phyloP scores from a whole-genome alignment of 202 grass and related monocot genomes.

The Hordeum pubiflorum region DNA sequence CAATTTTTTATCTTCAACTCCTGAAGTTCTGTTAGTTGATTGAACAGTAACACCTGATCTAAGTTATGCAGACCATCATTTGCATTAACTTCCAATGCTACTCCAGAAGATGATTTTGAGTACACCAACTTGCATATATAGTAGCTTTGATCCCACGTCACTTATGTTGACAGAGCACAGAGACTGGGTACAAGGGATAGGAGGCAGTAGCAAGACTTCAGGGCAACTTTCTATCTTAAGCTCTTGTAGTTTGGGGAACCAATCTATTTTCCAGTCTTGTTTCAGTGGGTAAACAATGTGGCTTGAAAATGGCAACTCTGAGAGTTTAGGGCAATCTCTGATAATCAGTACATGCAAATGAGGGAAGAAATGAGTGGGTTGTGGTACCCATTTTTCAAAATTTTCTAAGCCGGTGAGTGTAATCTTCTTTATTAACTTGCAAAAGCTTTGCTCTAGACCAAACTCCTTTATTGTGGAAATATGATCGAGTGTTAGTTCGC shows the following conservation, averaged over 20 bases:
- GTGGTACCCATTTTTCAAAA: too few species aligned
- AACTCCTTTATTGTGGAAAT: too few species aligned
- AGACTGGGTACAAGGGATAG: not conserved
- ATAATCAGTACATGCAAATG: not conserved
- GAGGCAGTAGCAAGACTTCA: not conserved
- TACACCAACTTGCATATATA: not conserved
- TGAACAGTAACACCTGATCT: not conserved
- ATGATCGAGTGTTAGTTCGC: not conserved
- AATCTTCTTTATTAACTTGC: too few species aligned
- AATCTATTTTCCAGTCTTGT: not conserved
- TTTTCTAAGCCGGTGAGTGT: too few species aligned
- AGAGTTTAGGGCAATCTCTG: not conserved
- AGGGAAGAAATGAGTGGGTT: not conserved
- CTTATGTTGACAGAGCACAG: accelerated
- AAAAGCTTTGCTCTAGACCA: too few species aligned
- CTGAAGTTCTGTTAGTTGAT: not conserved
- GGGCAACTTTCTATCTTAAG: not conserved
- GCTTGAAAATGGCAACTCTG: not conserved
- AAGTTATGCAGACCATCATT: not conserved
- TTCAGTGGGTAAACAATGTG: too few species aligned
- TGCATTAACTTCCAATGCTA: not conserved
- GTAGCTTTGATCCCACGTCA: not conserved
- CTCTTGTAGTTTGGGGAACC: not conserved
- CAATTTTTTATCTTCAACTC: accelerated
- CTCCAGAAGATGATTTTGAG: not conserved